Evolutionary conservation across 176 grass and related monocot species (phyloP), one percentile per base, ranked within the genome.

Genomic region (Aegilops longissima): DNA sequence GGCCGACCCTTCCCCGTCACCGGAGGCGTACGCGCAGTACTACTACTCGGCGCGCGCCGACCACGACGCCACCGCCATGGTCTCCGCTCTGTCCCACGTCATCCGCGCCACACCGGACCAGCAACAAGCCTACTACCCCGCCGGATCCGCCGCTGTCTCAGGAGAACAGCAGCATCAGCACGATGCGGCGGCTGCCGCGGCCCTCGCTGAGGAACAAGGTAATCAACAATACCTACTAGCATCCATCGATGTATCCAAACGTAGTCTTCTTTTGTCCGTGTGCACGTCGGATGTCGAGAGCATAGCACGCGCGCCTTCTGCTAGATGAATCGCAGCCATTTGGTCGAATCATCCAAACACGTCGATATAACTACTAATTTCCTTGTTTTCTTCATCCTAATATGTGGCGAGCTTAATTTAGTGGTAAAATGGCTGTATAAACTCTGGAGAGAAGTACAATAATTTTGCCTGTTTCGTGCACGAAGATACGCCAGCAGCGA

Each of bases 1-100:
- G 5, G 45, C 13, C 1, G 73, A 35, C 3, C 45, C 45, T n/a
- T 54, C 47, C 14, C 44, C 42, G 30, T 51, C 47, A 5, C 70
- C 90, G 70, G 86, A 82, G 63, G 82, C 77, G 12, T 91, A 91
- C 82, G 90, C 86, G 77, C 86, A 85, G 83, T 94, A 92, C 90
- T 94, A 92, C 25, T 93, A 87, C 83, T 24, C 77, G 77, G 82
- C 88, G 20, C 96, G 96, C 52, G 92, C 92, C 24, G 90, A 96
- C 86, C 61, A 93, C 30, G 92, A 98, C 84, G 86, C 94, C 61
- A 73, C 92, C 51, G 92, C 88, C 78, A 94, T 98, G 94, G 97
- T 95, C 47, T 96, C 97, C 54, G 97, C 97, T 49, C 93, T 98
- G 8, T 76, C 91, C 54, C 91, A 93, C 77, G 96, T 98, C 54